These are phyloP conservation scores for Penicillium subrubescens DNA, from an alignment of 495 filamentous ascomycete species.

Conservation along the genomic window DNA sequence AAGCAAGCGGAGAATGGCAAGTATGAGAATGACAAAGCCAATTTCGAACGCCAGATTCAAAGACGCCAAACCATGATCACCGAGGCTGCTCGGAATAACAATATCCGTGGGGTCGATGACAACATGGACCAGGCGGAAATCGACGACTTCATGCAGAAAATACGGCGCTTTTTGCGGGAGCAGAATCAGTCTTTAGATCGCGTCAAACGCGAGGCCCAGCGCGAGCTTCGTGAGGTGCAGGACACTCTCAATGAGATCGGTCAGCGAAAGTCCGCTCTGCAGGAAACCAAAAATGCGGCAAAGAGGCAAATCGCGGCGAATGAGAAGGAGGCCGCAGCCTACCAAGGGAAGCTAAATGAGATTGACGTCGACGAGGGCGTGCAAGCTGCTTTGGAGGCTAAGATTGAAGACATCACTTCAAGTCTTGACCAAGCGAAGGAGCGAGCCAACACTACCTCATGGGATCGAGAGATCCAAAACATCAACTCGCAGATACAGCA, in stretches of 20 bases:
- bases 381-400: slow-evolving; percentile 71
- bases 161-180: slow-evolving; percentile 73
- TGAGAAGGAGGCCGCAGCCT: slow-evolving; percentile 62
- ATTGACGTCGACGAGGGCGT: slow-evolving; percentile 83
- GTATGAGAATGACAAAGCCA: slow-evolving; percentile 80
- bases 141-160: slow-evolving; percentile 72
- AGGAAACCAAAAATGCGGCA: slow-evolving; percentile 69
- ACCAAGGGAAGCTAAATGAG: slow-evolving; percentile 65
- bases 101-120: slow-evolving; percentile 79
- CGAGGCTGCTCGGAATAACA: slow-evolving; percentile 75
- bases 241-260: slow-evolving; percentile 67
- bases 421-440: slow-evolving; percentile 62
- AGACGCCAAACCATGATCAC: slow-evolving; percentile 71
- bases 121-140: slow-evolving; percentile 75
- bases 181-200: slow-evolving; percentile 76
- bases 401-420: slow-evolving; percentile 66
- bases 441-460: slow-evolving; percentile 59
- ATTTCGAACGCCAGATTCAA: slow-evolving; percentile 77
- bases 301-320: slow-evolving; percentile 68
- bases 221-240: slow-evolving; percentile 68
- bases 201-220: slow-evolving; percentile 69
- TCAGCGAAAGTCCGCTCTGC: slow-evolving; percentile 64
- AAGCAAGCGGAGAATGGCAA: slow-evolving; percentile 86
- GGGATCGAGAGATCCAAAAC: slow-evolving; percentile 67
- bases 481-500: slow-evolving; percentile 62